Evolutionary conservation across 768 basidiomycete species (phyloP).

Genomic region (Trametes elegans): DNA sequence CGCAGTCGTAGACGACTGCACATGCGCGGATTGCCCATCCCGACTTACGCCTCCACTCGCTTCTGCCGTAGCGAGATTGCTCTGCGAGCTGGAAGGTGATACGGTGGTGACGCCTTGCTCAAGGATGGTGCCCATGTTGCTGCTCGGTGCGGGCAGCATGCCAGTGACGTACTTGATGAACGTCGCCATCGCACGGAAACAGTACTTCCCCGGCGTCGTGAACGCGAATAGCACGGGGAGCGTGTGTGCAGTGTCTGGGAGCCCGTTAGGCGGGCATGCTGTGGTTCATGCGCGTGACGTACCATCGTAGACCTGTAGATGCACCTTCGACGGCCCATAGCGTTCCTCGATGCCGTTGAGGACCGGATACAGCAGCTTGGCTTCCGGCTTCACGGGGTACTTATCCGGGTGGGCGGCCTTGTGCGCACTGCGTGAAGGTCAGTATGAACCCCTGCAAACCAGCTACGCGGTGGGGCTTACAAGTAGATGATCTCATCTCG

Average conservation of each 20-base stretch:
- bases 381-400: constrained; percentile 50
- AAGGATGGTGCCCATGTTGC: neutral
- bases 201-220: constrained; percentile 76
- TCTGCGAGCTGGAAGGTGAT: neutral
- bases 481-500: constrained; percentile 89
- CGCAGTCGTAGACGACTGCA: too few species aligned
- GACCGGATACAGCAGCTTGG: constrained; percentile 52
- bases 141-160: constrained; percentile 29
- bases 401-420: constrained; percentile 83
- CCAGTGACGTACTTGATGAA: constrained; percentile 69
- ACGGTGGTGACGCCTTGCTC: neutral
- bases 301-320: constrained; percentile 93
- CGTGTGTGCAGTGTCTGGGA: constrained; percentile 67
- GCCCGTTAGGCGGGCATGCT: neutral
- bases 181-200: constrained; percentile 72
- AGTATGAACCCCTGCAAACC: neutral
- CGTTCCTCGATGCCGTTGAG: constrained; percentile 53
- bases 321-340: constrained; percentile 70
- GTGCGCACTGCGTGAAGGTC: constrained; percentile 61
- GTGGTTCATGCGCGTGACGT: constrained; percentile 17
- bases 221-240: constrained; percentile 74
- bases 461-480: constrained; percentile 41
- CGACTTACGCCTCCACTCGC: too few species aligned
- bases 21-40: too few species aligned
- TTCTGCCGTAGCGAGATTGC: neutral